phyloP scores from a whole-genome alignment of 495 filamentous ascomycete species.

The Penicillium paxilli region DNA sequence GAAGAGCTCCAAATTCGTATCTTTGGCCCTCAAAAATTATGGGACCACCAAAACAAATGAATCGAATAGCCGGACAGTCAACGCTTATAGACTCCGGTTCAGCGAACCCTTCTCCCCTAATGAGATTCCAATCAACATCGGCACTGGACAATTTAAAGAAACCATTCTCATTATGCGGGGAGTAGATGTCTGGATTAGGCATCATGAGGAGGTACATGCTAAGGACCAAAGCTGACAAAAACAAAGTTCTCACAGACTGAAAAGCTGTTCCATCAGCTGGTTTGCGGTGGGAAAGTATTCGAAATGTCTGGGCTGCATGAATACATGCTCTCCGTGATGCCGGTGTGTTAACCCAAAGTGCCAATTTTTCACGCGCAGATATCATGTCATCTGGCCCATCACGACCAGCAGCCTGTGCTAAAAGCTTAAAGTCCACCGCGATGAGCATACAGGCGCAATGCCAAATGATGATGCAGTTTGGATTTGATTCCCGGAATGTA shows the following conservation, averaged over 20 bases:
- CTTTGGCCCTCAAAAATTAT: conserved; percentile 5
- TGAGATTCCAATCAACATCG: conserved; percentile 6
- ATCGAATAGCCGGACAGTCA: neutral
- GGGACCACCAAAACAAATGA: conserved; percentile 8
- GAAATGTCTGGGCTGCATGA: conserved; percentile 11
- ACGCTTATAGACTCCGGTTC: neutral
- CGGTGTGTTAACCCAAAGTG: neutral
- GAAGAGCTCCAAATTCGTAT: conserved; percentile 2
- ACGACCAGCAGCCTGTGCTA: conserved; percentile 8
- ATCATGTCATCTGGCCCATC: conserved; percentile 3
- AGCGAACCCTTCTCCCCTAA: conserved; percentile 1
- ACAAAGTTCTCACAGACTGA: conserved; percentile 11
- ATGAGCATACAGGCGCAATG: conserved; percentile 10
- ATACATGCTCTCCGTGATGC: conserved; percentile 10
- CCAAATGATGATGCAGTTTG: conserved; percentile 15
- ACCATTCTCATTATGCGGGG: neutral
- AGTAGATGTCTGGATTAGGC: neutral
- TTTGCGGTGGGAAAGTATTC: conserved; percentile 10
- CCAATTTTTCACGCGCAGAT: neutral
- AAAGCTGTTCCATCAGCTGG: conserved; percentile 14
- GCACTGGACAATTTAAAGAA: conserved; percentile 1
- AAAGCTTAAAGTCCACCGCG: conserved; percentile 1
- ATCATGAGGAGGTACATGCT: conserved; percentile 5
- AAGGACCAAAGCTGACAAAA: conserved; percentile 10
- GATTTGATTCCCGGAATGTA: conserved; percentile 5